phyloP scores from a whole-genome alignment of 2,329 filamentous ascomycete genomes.

The Calonectria naviculata region DNA sequence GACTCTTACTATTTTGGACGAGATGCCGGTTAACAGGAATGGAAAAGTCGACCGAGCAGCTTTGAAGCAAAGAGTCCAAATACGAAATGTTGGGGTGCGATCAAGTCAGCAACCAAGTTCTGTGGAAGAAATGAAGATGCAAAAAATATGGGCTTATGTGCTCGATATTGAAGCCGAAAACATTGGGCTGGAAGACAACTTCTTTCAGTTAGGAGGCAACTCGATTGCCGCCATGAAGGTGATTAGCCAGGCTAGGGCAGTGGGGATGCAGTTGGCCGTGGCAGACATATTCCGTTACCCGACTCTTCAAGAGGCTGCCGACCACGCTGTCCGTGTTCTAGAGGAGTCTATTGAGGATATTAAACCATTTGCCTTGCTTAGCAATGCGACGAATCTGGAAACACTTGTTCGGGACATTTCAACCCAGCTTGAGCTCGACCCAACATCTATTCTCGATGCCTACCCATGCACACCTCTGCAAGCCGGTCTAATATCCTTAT shows the following conservation, averaged over 20 bases:
- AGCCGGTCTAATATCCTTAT: slow-evolving; percentile 46
- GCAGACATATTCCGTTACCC: slow-evolving; percentile 26
- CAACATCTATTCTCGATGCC: slow-evolving; percentile 38
- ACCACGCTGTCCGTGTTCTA: background rate
- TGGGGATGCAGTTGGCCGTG: slow-evolving; percentile 14
- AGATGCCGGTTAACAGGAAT: background rate
- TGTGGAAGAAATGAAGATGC: background rate
- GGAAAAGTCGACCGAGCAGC: slow-evolving; percentile 18
- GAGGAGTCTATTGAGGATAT: background rate
- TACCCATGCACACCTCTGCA: slow-evolving; percentile 50
- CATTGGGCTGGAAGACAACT: slow-evolving; percentile 54
- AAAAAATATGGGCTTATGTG: background rate
- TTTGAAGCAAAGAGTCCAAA: slow-evolving; percentile 50
- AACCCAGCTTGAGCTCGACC: background rate
- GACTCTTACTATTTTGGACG: background rate
- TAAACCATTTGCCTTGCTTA: background rate
- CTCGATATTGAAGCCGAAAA: background rate
- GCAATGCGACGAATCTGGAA: background rate
- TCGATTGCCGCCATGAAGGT: slow-evolving; percentile 62
- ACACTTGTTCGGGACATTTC: background rate
- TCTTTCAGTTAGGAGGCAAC: slow-evolving; percentile 62
- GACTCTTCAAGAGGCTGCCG: background rate
- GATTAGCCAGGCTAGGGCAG: slow-evolving; percentile 31
- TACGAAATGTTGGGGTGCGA: slow-evolving; percentile 22
- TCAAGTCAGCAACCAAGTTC: slow-evolving; percentile 2